Conservation (phyloP, 768 basidiomycete genomes). For the Panaeolus papilionaceus region DNA sequence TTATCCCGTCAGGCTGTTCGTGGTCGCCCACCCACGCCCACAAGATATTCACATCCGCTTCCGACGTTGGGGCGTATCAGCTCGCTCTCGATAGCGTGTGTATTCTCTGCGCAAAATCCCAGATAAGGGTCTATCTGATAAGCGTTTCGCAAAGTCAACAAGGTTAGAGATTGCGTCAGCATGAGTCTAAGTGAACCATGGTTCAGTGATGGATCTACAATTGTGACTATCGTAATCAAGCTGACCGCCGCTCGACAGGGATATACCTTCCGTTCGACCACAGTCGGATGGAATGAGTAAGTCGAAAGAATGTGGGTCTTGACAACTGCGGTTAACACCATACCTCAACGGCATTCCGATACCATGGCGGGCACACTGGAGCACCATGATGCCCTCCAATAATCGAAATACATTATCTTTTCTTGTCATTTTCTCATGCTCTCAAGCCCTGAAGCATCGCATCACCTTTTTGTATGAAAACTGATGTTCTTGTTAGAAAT, state of each 20-base stretch:
- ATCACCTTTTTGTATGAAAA: neutral
- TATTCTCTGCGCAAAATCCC: neutral
- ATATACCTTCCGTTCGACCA: too few relatives aligned
- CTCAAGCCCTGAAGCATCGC: neutral
- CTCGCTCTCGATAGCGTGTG: constrained; percentile 5
- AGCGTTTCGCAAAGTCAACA: neutral
- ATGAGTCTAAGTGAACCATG: too few relatives aligned
- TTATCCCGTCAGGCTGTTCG: neutral
- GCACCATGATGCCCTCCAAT: neutral
- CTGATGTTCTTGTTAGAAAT: constrained; percentile 8
- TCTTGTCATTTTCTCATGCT: constrained; percentile 6
- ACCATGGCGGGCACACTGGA: neutral
- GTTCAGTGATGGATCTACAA: neutral
- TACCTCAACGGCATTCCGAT: neutral
- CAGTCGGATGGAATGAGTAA: too few relatives aligned
- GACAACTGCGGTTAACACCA: neutral
- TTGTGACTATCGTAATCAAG: too few relatives aligned
- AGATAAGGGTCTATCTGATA: neutral
- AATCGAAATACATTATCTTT: neutral
- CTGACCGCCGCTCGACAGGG: too few relatives aligned
- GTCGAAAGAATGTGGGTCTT: neutral
- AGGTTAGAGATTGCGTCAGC: neutral
- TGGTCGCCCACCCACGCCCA: constrained; percentile 7
- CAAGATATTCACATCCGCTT: constrained; percentile 3
- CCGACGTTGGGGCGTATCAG: constrained; percentile 2